Evolutionary conservation across 1,284 basidiomycete genomes (phyloP).

Genomic region (Moesziomyces parantarcticus): DNA sequence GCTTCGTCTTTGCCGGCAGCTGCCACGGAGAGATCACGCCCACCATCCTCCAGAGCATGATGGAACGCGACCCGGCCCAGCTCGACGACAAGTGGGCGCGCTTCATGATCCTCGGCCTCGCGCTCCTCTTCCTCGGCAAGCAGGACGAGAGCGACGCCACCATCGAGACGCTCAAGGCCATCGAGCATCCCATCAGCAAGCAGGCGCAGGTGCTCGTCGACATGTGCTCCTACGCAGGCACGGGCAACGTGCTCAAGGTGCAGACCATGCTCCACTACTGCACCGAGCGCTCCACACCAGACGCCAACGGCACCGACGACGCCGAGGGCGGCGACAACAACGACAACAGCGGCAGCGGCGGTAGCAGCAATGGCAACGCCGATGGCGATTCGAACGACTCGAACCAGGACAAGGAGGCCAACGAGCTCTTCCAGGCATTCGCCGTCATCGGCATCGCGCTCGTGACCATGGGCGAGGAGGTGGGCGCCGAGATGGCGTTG

Average conservation of each 20-base stretch:
- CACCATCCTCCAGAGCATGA: conserved; percentile 89
- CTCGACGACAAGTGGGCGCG: conserved; percentile 81
- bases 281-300: conserved; percentile 82
- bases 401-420: conserved; percentile 72
- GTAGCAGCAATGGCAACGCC: conserved; percentile 69
- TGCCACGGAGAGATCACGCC: conserved; percentile 92
- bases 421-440: conserved; percentile 90
- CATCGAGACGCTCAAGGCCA: conserved; percentile 92
- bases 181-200: conserved; percentile 90
- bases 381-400: conserved; percentile 43
- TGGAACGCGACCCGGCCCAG: conserved; percentile 71
- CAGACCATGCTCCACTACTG: conserved; percentile 93
- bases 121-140: conserved; percentile 82
- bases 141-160: conserved; percentile 84
- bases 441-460: conserved; percentile 93
- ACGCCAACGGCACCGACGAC: conserved; percentile 65
- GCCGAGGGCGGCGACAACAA: conserved; percentile 51
- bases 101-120: conserved; percentile 90
- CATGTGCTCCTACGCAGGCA: conserved; percentile 93
- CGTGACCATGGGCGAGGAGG: conserved; percentile 98
- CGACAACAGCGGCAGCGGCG: conserved; percentile 41
- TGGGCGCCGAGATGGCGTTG: conserved; percentile 86
- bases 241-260: conserved; percentile 93
- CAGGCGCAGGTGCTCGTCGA: conserved; percentile 93
- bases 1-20: conserved; percentile 95